Evolutionary conservation across 177 flowering plant genomes (phyloP).

Genomic region (Vitis hybrid): DNA sequence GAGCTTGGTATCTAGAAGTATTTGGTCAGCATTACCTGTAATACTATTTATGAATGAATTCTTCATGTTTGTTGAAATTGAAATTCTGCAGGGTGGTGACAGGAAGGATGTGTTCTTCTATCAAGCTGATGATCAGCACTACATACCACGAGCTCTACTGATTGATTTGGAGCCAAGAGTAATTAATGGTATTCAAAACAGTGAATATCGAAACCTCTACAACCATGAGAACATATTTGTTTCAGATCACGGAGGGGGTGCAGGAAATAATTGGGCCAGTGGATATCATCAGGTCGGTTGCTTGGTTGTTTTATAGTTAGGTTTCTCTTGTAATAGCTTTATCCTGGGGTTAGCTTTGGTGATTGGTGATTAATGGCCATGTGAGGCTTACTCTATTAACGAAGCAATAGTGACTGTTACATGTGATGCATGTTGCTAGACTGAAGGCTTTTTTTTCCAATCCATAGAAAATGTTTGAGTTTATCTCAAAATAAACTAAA

Average conservation of each 20-base stretch:
- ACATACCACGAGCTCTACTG: conserved; percentile 90
- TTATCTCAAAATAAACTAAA: too few species aligned
- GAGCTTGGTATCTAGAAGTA: not conserved
- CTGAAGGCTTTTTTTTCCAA: too few species aligned
- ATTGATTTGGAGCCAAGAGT: conserved; percentile 98
- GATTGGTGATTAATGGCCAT: not conserved
- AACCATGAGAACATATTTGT: conserved; percentile 94
- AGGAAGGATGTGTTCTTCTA: conserved; percentile 98
- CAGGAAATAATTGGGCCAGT: conserved; percentile 99
- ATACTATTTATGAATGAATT: too few species aligned
- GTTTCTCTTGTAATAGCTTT: not conserved
- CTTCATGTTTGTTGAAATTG: conserved; percentile 8
- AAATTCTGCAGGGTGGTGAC: conserved; percentile 85
- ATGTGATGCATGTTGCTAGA: not conserved
- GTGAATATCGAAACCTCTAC: conserved; percentile 93
- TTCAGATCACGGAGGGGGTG: conserved; percentile 97
- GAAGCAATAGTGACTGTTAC: not conserved
- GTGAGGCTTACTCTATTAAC: too few species aligned
- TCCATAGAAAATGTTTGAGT: too few species aligned
- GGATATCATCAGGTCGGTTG: conserved; percentile 84
- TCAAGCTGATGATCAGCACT: conserved; percentile 99
- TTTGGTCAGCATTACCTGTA: too few species aligned
- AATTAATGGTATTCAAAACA: conserved; percentile 94
- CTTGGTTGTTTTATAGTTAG: not conserved
- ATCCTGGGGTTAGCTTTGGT: too few species aligned